A percentile compares a stretch with the other conserved stretches of the same genome.
phyloP scores from a whole-genome alignment of 1,139 yeast species.

The Pneumocystis wakefieldiae region DNA sequence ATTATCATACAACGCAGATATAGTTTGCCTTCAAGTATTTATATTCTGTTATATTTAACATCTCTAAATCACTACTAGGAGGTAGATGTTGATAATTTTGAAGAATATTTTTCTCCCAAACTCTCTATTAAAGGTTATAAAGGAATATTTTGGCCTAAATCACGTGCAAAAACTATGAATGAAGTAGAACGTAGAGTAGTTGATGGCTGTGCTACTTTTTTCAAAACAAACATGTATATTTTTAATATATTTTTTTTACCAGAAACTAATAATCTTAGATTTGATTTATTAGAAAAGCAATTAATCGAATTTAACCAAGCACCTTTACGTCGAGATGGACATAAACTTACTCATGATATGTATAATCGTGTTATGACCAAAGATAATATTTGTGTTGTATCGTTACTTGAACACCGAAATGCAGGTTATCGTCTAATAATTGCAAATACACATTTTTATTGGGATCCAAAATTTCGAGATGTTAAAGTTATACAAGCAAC shows the following conservation, averaged over 20 bases:
- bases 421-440: constrained; percentile 61
- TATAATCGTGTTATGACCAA: constrained; percentile 93
- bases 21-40: constrained; percentile 58
- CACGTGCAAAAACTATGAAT: constrained; percentile 84
- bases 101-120: constrained; percentile 71
- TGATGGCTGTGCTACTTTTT: constrained; percentile 94
- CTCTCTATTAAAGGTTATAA: constrained; percentile 63
- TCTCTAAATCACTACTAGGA: constrained; percentile 27
- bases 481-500: constrained; percentile 95
- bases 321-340: constrained; percentile 56
- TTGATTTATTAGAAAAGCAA: constrained; percentile 55
- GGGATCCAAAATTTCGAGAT: constrained; percentile 96
- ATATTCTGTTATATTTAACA: neutral
- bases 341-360: constrained; percentile 84
- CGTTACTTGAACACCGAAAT: constrained; percentile 58
- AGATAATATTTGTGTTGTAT: constrained; percentile 76
- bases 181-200: constrained; percentile 74
- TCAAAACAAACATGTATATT: constrained; percentile 37
- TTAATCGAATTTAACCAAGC: constrained; percentile 75
- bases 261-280: constrained; percentile 18
- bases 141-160: constrained; percentile 71
- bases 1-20: constrained; percentile 47
- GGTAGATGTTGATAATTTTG: constrained; percentile 75
- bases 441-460: constrained; percentile 88
- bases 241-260: neutral